Evolutionary conservation across 345 rosid genomes (phyloP).

Genomic region (Eucalyptus erythrocorys): DNA sequence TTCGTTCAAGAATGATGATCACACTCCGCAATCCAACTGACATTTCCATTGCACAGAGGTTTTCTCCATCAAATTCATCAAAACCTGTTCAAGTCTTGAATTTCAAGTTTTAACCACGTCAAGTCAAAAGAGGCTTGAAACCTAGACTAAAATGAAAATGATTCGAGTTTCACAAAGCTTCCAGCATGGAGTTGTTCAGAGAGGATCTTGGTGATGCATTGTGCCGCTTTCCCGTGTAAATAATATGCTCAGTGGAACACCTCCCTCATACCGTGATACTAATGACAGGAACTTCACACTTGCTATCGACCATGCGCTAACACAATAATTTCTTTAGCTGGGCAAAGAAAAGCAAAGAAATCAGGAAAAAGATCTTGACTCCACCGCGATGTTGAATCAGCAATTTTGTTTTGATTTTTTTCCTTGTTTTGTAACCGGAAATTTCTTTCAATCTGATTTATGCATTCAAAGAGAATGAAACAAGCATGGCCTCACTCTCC

Average conservation of each 20-base stretch:
- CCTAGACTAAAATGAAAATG: background rate
- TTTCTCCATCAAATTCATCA: background rate
- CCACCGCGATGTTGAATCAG: background rate
- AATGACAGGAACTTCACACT: background rate
- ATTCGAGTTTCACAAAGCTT: background rate
- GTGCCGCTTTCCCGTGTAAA: background rate
- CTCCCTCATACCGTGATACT: background rate
- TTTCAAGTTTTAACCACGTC: background rate
- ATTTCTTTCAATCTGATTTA: background rate
- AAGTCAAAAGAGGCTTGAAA: background rate
- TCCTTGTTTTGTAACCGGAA: background rate
- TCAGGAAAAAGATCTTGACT: background rate
- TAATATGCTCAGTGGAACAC: background rate
- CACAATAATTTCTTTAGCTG: background rate
- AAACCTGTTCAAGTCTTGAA: background rate
- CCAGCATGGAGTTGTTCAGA: background rate
- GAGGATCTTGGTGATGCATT: background rate
- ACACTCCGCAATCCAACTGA: background rate
- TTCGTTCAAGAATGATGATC: background rate
- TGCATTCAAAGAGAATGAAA: background rate
- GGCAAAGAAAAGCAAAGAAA: background rate
- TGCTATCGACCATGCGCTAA: background rate
- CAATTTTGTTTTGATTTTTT: background rate
- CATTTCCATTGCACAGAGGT: background rate
- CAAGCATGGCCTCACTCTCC: background rate